These are phyloP conservation scores for Metarhizium humberi DNA, from an alignment of 2,329 filamentous ascomycete species.

Conservation along the genomic window DNA sequence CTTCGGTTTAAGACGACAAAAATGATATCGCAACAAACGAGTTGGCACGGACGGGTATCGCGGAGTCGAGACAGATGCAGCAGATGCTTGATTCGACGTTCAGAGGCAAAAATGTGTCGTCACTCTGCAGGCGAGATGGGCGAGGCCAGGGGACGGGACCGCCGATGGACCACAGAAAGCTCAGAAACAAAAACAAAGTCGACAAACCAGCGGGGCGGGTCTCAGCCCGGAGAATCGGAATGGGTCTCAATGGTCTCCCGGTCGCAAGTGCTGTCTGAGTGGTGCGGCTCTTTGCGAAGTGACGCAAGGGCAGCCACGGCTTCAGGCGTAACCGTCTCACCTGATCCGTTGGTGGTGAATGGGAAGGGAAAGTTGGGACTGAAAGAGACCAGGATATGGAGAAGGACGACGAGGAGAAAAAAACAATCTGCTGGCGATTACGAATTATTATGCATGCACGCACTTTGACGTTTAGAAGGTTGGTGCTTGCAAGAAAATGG, in stretches of 20 bases:
- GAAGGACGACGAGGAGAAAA: neutral
- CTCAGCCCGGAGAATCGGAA: neutral
- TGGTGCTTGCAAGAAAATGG: neutral
- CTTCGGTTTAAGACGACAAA: neutral
- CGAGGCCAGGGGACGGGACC: neutral
- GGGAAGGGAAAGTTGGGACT: neutral
- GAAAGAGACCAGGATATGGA: too few relatives aligned
- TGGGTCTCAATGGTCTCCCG: neutral
- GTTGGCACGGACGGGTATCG: neutral
- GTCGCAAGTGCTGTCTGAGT: neutral
- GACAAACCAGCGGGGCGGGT: conserved; percentile 1
- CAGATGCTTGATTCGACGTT: neutral
- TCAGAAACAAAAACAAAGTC: neutral
- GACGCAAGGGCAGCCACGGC: neutral
- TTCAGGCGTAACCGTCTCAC: neutral
- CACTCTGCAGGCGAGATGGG: neutral
- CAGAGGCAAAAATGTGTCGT: neutral
- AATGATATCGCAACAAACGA: neutral
- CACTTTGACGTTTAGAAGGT: neutral
- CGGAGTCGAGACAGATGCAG: neutral
- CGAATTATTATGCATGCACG: neutral
- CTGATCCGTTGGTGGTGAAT: neutral
- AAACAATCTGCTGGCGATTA: neutral
- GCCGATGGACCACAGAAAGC: neutral
- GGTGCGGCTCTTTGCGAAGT: conserved; percentile 1